These are phyloP conservation scores for Leccinum disarticulatum DNA, from an alignment of 768 basidiomycete genomes.

Conservation along the genomic window DNA sequence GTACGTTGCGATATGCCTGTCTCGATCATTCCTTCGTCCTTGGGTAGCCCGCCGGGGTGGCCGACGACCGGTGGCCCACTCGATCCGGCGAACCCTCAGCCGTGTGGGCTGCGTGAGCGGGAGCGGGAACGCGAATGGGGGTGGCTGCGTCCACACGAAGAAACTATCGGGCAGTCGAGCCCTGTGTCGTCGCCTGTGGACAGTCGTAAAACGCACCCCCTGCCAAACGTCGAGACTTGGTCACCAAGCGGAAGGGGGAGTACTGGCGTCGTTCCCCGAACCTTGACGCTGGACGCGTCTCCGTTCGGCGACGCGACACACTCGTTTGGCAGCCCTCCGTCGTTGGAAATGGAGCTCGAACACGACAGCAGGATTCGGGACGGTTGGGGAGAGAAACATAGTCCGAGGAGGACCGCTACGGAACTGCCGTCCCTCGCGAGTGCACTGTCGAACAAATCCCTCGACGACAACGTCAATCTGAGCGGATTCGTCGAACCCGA, in stretches of 20 bases:
- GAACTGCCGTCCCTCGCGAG: conserved; percentile 19
- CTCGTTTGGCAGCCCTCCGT: neutral
- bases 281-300: neutral
- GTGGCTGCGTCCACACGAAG: neutral
- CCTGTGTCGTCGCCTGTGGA: conserved; percentile 2
- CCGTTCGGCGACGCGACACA: neutral
- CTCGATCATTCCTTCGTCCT: neutral
- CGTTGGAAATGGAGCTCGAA: neutral
- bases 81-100: conserved; percentile 20
- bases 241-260: conserved; percentile 3
- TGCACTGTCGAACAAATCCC: conserved; percentile 19
- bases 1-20: neutral
- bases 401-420: neutral
- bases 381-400: neutral
- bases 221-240: neutral
- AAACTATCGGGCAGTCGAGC: neutral
- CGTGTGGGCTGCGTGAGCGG: conserved; percentile 10
- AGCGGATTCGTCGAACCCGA: neutral
- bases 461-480: conserved; percentile 14
- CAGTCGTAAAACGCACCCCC: neutral
- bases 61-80: conserved; percentile 29
- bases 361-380: neutral
- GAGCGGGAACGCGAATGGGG: neutral
- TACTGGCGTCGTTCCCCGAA: neutral
- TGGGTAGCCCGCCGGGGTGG: conserved; percentile 11